phyloP scores from a whole-genome alignment of 208 protist genomes.

The Trypanosoma lewisi region DNA sequence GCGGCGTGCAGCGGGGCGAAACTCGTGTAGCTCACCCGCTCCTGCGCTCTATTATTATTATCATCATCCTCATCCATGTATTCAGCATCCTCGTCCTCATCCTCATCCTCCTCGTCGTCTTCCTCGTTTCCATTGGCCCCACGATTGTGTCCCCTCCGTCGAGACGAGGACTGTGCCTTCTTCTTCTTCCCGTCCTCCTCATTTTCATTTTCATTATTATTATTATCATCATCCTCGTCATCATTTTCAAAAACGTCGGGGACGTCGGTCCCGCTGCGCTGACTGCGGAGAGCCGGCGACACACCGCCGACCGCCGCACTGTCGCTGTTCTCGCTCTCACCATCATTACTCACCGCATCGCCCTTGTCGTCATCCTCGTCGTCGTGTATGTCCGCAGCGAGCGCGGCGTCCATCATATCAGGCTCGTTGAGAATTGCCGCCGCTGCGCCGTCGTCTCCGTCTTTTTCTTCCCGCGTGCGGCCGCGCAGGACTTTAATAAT shows the following conservation, averaged over 20 bases:
- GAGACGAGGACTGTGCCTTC: neutral
- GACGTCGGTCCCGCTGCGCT: conserved; percentile 17
- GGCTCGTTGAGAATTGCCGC: neutral
- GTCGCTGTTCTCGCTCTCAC: conserved; percentile 3
- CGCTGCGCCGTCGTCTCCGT: conserved; percentile 12
- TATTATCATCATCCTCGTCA: conserved; percentile 14
- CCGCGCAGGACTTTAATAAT: conserved; percentile 55
- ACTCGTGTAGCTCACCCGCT: conserved; percentile 37
- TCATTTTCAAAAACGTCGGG: conserved; percentile 25
- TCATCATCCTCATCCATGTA: conserved; percentile 10
- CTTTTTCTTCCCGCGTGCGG: conserved; percentile 29
- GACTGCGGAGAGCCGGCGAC: conserved; percentile 12
- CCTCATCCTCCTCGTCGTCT: conserved; percentile 25
- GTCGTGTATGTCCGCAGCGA: conserved; percentile 22
- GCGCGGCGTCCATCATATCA: conserved; percentile 31
- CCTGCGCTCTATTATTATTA: neutral
- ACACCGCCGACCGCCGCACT: conserved; percentile 19
- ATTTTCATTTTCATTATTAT: conserved; percentile 1
- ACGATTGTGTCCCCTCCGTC: neutral
- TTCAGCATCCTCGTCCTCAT: neutral
- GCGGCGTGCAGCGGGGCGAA: conserved; percentile 46
- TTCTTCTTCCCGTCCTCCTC: neutral
- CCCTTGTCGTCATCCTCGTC: conserved; percentile 26
- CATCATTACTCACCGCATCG: conserved; percentile 20
- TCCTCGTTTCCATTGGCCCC: conserved; percentile 20